Base-by-base conservation (phyloP, 2,329 filamentous ascomycete genomes). In the Magnaporthales sp. region DNA sequence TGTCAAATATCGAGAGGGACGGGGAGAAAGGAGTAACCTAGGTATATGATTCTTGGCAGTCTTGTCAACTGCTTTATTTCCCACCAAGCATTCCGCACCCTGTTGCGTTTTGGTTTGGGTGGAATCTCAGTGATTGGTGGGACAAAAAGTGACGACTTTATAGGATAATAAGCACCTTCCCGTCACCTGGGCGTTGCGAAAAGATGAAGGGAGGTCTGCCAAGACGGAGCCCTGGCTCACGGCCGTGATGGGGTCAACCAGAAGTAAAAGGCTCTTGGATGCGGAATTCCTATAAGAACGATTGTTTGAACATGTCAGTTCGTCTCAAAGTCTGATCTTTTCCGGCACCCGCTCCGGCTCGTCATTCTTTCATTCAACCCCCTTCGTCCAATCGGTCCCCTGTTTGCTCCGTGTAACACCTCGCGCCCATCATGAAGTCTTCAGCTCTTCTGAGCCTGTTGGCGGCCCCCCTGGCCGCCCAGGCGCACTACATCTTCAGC, bases 401-500 rank as follows among this genome's bases (percentile, higher is more conserved):
- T 19, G 38, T 13, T 62, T n/a, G 3, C 26, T 19, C 22, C 15
- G 19, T 2, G 38, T 6, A 7, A 46, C 19, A 26, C 38, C 66
- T 46, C 63, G 62, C 56, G 24, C 26, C 22, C 63, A 66, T 19
- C 58, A 70, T 70, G 69, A 70, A 71, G 66, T 66, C 62, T 32
- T 56, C 68, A 30, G 30, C 64, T 38, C 58, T 68, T 62, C 38
- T 68, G 66, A 66, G 67, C 60, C 65, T 69, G 30, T 60, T 70
- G 30, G 70, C 70, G 46, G 68, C 69, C 11, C 24, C 65, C 27
- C 32, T 64, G 22, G 67, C 67, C 26, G 67, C 68, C n/a, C 67
- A 71, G 31, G 72, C 72, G 10, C 75, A 76, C 72, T 77, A 77
- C 70, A 76, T 76, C 69, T 75, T 79, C 69, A 76, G 75, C 69